Percentiles rank a stretch among this genome's conserved stretches.
These are phyloP conservation scores for Dendrothele bispora DNA, from an alignment of 768 basidiomycete species.

Conservation along the genomic window DNA sequence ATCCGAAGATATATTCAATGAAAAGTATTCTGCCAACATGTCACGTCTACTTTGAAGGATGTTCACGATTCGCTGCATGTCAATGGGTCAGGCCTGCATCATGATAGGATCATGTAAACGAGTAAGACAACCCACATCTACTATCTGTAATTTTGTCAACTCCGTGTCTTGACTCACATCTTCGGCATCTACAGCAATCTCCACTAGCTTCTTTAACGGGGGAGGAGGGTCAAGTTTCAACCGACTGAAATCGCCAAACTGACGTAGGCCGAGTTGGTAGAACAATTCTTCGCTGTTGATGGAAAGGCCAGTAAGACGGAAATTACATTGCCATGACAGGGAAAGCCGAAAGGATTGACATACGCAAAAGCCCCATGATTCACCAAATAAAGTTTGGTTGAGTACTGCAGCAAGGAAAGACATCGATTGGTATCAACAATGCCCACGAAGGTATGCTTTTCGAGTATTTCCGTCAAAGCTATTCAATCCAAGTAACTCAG, in stretches of 20 bases:
- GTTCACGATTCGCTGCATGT: constrained; percentile 58
- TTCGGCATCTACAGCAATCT: constrained; percentile 77
- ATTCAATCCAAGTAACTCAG: constrained; percentile 2
- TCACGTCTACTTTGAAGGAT: constrained; percentile 61
- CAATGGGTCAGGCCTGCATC: constrained; percentile 2
- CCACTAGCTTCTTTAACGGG: constrained; percentile 63
- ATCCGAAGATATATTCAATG: constrained; percentile 61
- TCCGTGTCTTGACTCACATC: constrained; percentile 49
- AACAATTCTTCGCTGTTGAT: constrained; percentile 82
- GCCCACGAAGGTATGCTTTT: constrained; percentile 90
- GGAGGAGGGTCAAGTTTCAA: constrained; percentile 86
- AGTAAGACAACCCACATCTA: constrained; percentile 65
- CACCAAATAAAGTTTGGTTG: constrained; percentile 86
- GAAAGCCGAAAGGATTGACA: constrained; percentile 26
- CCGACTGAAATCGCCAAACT: constrained; percentile 82
- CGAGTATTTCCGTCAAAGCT: constrained; percentile 84
- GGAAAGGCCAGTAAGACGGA: neutral
- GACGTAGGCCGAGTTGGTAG: constrained; percentile 89
- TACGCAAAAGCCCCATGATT: constrained; percentile 86
- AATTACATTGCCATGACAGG: neutral
- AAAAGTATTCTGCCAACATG: constrained; percentile 94
- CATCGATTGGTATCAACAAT: constrained; percentile 77
- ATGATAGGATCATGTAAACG: too few relatives aligned
- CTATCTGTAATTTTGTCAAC: constrained; percentile 60
- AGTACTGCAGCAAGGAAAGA: constrained; percentile 82